Evolutionary conservation across 805 yeast species (phyloP).

Genomic region (Yarrowia deformans): DNA sequence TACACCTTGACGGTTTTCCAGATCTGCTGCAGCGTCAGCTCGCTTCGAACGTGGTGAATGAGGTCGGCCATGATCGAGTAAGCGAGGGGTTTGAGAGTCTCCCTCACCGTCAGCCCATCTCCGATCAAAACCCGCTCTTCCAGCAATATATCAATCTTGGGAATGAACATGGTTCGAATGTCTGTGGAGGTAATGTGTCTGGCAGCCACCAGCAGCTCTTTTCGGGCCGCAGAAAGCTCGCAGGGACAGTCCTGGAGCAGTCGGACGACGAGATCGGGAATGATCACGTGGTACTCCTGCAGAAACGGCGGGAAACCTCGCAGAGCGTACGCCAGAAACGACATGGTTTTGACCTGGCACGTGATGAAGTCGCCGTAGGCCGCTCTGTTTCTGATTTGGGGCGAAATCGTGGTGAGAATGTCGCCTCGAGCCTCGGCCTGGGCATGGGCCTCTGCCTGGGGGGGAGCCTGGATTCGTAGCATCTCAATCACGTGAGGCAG

Average conservation of each 20-base stretch:
- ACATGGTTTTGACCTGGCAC: slow-evolving; percentile 95
- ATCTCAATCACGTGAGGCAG: slow-evolving; percentile 82
- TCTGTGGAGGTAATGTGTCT: slow-evolving; percentile 94
- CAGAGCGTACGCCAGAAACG: slow-evolving; percentile 90
- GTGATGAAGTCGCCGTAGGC: slow-evolving; percentile 87
- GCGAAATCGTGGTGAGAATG: slow-evolving; percentile 73
- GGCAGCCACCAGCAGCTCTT: slow-evolving; percentile 91
- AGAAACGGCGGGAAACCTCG: slow-evolving; percentile 79
- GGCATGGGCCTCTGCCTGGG: slow-evolving; percentile 76
- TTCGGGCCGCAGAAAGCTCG: slow-evolving; percentile 87
- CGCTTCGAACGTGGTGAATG: slow-evolving; percentile 87
- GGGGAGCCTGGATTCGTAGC: slow-evolving; percentile 78
- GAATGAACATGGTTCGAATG: slow-evolving; percentile 78
- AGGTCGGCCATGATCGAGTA: slow-evolving; percentile 96
- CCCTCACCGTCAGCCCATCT: slow-evolving; percentile 88
- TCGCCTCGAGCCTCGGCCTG: slow-evolving; percentile 63
- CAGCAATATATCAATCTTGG: slow-evolving; percentile 83
- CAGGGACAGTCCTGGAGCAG: slow-evolving; percentile 94
- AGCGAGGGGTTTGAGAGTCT: slow-evolving; percentile 89
- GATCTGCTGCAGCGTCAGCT: slow-evolving; percentile 80
- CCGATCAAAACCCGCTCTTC: slow-evolving; percentile 90
- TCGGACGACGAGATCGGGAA: slow-evolving; percentile 87
- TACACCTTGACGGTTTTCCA: slow-evolving; percentile 87
- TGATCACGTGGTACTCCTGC: slow-evolving; percentile 62
- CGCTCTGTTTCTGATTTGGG: slow-evolving; percentile 74